phyloP scores from a whole-genome alignment of 306 rosid species.

The Lupinus albus region DNA sequence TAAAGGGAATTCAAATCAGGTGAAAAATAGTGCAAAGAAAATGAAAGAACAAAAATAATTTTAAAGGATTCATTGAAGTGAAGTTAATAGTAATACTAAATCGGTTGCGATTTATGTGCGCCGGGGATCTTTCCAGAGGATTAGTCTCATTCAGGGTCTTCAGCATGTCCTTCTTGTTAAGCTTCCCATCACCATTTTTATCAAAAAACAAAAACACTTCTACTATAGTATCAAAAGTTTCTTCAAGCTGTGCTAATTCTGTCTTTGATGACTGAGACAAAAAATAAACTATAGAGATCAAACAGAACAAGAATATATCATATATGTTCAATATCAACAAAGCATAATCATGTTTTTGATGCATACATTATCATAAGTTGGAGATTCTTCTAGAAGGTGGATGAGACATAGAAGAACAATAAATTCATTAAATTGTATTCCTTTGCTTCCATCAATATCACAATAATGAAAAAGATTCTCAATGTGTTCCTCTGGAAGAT shows the following conservation, averaged over 20 bases:
- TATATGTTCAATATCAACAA: conserved; percentile 34
- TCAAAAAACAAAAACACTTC: conserved; percentile 79
- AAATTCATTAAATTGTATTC: conserved; percentile 84
- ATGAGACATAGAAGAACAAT: conserved; percentile 87
- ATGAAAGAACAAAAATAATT: conserved; percentile 23
- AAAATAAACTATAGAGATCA: background rate
- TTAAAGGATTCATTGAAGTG: conserved; percentile 24
- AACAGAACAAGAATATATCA: conserved; percentile 18
- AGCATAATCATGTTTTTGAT: conserved; percentile 16
- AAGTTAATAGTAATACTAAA: conserved; percentile 57
- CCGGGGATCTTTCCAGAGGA: conserved; percentile 77
- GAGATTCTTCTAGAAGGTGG: conserved; percentile 66
- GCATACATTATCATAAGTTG: conserved; percentile 54
- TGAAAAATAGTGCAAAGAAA: conserved; percentile 16
- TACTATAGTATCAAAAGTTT: conserved; percentile 65
- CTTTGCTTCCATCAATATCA: conserved; percentile 81
- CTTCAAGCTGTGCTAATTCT: conserved; percentile 65
- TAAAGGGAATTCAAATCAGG: conserved; percentile 23
- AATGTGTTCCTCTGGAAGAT: no score
- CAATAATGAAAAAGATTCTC: conserved; percentile 61
- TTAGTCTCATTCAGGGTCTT: conserved; percentile 69
- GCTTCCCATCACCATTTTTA: conserved; percentile 76
- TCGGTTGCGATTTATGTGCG: conserved; percentile 57
- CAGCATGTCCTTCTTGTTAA: conserved; percentile 75
- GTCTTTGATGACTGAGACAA: conserved; percentile 60